phyloP scores from a whole-genome alignment of 257 asterid species.

The Nicotiana noctiflora region DNA sequence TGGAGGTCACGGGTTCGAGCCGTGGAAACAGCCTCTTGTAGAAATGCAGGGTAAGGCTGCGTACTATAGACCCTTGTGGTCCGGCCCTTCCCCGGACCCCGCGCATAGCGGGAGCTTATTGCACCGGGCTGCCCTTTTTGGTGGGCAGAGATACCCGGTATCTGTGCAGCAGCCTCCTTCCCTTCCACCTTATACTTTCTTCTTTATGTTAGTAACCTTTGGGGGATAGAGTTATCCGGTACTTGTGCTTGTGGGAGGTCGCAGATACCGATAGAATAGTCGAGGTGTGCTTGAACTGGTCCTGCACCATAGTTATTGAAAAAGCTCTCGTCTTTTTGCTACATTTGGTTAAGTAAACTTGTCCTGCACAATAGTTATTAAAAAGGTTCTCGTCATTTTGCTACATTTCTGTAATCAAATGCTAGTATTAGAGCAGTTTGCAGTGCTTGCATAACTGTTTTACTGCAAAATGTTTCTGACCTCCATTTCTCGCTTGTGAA shows the following conservation, averaged over 20 bases:
- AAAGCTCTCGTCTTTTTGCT: not conserved
- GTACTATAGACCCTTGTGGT: too few species aligned
- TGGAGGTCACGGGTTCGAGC: too few species aligned
- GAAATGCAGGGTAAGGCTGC: too few species aligned
- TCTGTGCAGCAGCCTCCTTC: not conserved
- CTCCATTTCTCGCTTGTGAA: slow-evolving; percentile 16
- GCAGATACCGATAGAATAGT: not conserved
- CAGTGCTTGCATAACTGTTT: not conserved
- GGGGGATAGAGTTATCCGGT: not conserved
- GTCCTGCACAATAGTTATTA: not conserved
- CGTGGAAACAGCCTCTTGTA: too few species aligned
- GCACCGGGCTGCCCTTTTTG: too few species aligned
- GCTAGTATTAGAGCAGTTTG: not conserved
- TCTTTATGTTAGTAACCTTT: not conserved
- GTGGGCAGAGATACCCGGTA: not conserved
- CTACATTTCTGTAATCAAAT: not conserved
- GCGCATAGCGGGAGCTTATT: too few species aligned
- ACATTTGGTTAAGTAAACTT: not conserved
- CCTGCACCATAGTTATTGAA: not conserved
- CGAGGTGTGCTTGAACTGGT: not conserved
- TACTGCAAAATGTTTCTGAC: not conserved
- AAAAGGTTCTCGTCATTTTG: not conserved
- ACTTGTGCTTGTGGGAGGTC: not conserved
- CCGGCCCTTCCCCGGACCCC: too few species aligned
- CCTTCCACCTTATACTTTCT: not conserved